phyloP scores from a whole-genome alignment of 108 stramenopile species.

The Hondaea fermentalgiana region DNA sequence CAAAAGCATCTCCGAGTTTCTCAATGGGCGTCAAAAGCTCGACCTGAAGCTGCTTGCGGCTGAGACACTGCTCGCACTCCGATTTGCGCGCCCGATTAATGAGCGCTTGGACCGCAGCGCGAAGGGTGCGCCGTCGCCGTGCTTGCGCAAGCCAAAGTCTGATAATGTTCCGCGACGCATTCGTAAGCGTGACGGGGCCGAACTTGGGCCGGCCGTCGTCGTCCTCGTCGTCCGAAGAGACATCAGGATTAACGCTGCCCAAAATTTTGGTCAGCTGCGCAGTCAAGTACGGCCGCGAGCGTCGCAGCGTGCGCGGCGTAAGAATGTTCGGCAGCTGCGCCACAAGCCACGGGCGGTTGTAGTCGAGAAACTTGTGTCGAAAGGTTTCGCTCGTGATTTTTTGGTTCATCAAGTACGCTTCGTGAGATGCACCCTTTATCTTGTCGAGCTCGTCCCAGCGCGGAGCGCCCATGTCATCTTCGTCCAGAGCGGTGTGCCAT shows the following conservation, averaged over 20 bases:
- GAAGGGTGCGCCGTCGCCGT: constrained; percentile 39
- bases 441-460: constrained; percentile 41
- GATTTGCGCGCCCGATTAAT: constrained; percentile 52
- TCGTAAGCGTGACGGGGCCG: constrained; percentile 49
- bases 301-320: constrained; percentile 61
- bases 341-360: constrained; percentile 69
- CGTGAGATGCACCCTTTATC: constrained; percentile 44
- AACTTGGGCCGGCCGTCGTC: constrained; percentile 47
- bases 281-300: constrained; percentile 63
- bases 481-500: constrained; percentile 28
- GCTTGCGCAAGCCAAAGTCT: constrained; percentile 58
- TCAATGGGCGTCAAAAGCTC: constrained; percentile 49
- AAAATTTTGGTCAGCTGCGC: constrained; percentile 65
- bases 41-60: constrained; percentile 59
- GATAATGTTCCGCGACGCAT: constrained; percentile 50
- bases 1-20: constrained; percentile 50
- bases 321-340: constrained; percentile 62
- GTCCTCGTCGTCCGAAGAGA: constrained; percentile 62
- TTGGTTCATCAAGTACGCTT: constrained; percentile 64
- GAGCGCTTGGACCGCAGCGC: constrained; percentile 42
- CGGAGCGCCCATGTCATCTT: constrained; percentile 34
- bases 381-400: constrained; percentile 63
- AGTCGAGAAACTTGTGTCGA: constrained; percentile 71
- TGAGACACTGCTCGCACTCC: constrained; percentile 61
- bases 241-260: constrained; percentile 50